Conservation (phyloP, 805 yeast species). For the Candida methanosorbosa region DNA sequence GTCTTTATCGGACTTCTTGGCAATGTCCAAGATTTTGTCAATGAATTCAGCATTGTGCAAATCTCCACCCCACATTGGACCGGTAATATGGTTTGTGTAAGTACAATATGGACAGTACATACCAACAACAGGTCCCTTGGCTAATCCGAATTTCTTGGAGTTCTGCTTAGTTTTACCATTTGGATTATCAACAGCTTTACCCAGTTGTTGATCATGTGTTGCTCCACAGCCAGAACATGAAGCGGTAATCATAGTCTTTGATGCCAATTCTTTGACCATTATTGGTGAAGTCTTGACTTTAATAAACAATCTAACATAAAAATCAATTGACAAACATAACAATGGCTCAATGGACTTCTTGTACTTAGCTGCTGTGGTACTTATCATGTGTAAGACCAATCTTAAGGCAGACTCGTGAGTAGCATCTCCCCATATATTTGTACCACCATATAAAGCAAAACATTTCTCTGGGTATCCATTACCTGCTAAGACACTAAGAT, state of each 20-base stretch:
- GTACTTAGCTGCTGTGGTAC: slow-evolving; percentile 81
- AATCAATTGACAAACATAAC: slow-evolving; percentile 80
- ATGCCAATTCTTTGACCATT: slow-evolving; percentile 70
- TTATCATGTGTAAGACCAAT: slow-evolving; percentile 67
- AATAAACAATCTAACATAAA: slow-evolving; percentile 81
- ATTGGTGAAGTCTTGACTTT: slow-evolving; percentile 72
- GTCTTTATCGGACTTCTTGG: slow-evolving; percentile 33
- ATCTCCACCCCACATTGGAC: slow-evolving; percentile 93
- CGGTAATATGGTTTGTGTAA: slow-evolving; percentile 67
- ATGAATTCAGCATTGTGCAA: slow-evolving; percentile 68
- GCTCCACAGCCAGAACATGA: slow-evolving; percentile 87
- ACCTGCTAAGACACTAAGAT: slow-evolving; percentile 92
- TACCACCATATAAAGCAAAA: slow-evolving; percentile 90
- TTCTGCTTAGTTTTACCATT: slow-evolving; percentile 17
- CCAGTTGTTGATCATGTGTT: slow-evolving; percentile 63
- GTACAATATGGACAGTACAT: slow-evolving; percentile 64
- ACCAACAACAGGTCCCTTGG: slow-evolving; percentile 56
- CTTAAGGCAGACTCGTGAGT: slow-evolving; percentile 92
- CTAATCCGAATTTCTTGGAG: slow-evolving; percentile 42
- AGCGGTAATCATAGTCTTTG: slow-evolving; percentile 69
- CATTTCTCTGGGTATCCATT: slow-evolving; percentile 96
- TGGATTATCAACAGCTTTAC: slow-evolving; percentile 38
- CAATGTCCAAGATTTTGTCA: slow-evolving; percentile 47
- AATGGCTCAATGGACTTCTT: slow-evolving; percentile 84
- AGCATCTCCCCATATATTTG: slow-evolving; percentile 74